Evolutionary conservation across 2,329 filamentous ascomycete genomes (phyloP).

Genomic region (Diaporthe sp.): DNA sequence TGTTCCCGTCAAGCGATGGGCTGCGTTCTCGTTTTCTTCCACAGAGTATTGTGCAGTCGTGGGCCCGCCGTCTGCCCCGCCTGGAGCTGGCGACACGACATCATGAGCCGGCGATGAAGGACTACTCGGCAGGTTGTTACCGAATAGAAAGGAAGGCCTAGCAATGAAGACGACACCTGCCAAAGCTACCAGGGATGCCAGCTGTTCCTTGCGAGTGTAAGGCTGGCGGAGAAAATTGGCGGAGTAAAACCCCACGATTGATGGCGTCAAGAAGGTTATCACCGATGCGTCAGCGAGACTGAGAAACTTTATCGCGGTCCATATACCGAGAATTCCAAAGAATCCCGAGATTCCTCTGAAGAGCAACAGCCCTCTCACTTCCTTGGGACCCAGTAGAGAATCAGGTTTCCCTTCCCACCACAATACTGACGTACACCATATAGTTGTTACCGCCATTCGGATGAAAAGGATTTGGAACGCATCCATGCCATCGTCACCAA

Average conservation of each 20-base stretch:
- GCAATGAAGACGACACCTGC: constrained; percentile 88
- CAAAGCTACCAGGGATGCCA: constrained; percentile 82
- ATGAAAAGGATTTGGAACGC: constrained; percentile 74
- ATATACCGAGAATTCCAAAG: constrained; percentile 84
- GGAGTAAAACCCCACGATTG: constrained; percentile 84
- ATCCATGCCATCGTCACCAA: constrained; percentile 35
- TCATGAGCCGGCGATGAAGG: neutral
- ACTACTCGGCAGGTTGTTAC: neutral
- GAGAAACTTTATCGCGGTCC: constrained; percentile 73
- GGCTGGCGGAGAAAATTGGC: constrained; percentile 82
- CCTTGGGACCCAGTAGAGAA: constrained; percentile 77
- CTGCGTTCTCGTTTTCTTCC: constrained; percentile 63
- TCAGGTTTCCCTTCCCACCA: constrained; percentile 76
- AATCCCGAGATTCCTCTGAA: constrained; percentile 77
- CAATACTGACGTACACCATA: constrained; percentile 80
- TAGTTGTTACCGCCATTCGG: constrained; percentile 80
- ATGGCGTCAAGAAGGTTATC: constrained; percentile 87
- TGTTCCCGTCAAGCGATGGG: constrained; percentile 79
- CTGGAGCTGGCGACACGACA: constrained; percentile 3
- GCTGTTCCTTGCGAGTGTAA: constrained; percentile 82
- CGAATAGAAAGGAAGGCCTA: constrained; percentile 63
- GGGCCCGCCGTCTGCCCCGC: constrained; percentile 13
- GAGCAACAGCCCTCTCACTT: constrained; percentile 77
- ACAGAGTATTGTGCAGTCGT: constrained; percentile 17
- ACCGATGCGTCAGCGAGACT: constrained; percentile 91